Evolutionary conservation across 257 asterid genomes (phyloP).

Genomic region (Ophiorrhiza pumila): DNA sequence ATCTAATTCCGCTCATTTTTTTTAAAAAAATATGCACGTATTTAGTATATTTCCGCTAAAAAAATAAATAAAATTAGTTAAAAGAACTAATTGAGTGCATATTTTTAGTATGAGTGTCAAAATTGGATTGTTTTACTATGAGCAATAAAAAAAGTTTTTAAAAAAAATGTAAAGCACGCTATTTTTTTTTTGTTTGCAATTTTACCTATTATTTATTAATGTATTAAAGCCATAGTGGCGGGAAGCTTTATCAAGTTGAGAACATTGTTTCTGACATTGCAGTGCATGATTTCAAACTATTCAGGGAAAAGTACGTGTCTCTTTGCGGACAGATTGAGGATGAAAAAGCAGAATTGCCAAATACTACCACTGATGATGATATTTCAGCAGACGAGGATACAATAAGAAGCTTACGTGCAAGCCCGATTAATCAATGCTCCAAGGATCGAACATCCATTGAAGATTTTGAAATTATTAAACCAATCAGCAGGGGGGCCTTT

Average conservation of each 20-base stretch:
- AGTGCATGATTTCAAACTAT: conserved; percentile 28
- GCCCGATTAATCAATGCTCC: conserved; percentile 78
- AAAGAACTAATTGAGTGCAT: too few species aligned
- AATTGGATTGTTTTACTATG: too few species aligned
- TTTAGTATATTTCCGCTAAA: too few species aligned
- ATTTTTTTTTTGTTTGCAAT: too few species aligned
- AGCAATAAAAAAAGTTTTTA: too few species aligned
- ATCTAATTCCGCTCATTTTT: too few species aligned
- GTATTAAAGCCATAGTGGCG: background rate
- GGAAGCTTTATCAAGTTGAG: background rate
- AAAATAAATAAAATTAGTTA: too few species aligned
- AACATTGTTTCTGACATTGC: conserved; percentile 18
- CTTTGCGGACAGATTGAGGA: conserved; percentile 92
- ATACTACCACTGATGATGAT: conserved; percentile 57
- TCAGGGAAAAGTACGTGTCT: conserved; percentile 91
- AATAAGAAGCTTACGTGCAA: conserved; percentile 80
- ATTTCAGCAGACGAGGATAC: conserved; percentile 75
- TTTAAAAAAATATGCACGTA: too few species aligned
- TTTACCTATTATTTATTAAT: too few species aligned
- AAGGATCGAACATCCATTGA: conserved; percentile 94
- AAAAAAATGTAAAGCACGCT: too few species aligned
- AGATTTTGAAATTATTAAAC: conserved; percentile 97
- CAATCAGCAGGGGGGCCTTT: conserved; percentile 98
- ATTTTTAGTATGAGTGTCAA: too few species aligned
- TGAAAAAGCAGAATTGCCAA: conserved; percentile 51